Percentiles rank a stretch among this genome's conserved stretches.
Conservation (phyloP, 176 grass and related monocot genomes). For the Oryza longistaminata region DNA sequence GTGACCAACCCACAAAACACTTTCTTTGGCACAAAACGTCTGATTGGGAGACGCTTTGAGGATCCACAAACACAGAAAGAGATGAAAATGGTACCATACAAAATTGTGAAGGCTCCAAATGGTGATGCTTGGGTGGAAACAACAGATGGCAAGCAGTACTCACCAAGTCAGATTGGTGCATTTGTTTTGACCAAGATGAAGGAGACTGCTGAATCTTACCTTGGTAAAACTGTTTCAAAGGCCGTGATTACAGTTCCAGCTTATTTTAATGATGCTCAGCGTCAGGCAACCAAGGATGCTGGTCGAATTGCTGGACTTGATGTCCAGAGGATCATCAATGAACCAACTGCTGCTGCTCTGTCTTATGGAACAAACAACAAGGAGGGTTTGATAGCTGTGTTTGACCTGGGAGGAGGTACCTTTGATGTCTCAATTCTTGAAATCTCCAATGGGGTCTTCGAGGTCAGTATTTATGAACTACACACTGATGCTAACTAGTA, state of each 20-base stretch:
- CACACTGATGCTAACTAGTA: background rate
- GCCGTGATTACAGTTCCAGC: slow-evolving; percentile 47
- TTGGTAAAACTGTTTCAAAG: slow-evolving; percentile 41
- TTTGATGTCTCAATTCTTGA: slow-evolving; percentile 46
- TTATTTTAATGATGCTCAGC: slow-evolving; percentile 49
- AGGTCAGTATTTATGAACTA: slow-evolving; percentile 9
- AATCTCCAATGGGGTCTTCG: slow-evolving; percentile 49
- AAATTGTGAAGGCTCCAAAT: slow-evolving; percentile 41
- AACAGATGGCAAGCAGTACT: slow-evolving; percentile 37
- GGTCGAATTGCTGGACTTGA: slow-evolving; percentile 49
- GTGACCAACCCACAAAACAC: slow-evolving; percentile 44
- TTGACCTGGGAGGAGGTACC: slow-evolving; percentile 41
- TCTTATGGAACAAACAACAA: slow-evolving; percentile 45
- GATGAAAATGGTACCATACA: slow-evolving; percentile 47
- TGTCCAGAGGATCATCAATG: slow-evolving; percentile 46
- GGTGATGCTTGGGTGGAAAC: slow-evolving; percentile 51
- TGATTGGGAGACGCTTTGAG: slow-evolving; percentile 42
- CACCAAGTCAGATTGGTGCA: slow-evolving; percentile 42
- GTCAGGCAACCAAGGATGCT: slow-evolving; percentile 49
- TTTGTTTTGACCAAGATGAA: slow-evolving; percentile 46
- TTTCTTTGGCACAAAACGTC: slow-evolving; percentile 39
- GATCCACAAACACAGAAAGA: slow-evolving; percentile 40
- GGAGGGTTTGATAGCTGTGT: slow-evolving; percentile 42
- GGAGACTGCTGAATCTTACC: slow-evolving; percentile 40
- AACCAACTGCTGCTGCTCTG: slow-evolving; percentile 40